Evolutionary conservation across 1,284 basidiomycete genomes (phyloP), one percentile per base, ranked within the genome.

Genomic region (Cryptococcus wingfieldii): DNA sequence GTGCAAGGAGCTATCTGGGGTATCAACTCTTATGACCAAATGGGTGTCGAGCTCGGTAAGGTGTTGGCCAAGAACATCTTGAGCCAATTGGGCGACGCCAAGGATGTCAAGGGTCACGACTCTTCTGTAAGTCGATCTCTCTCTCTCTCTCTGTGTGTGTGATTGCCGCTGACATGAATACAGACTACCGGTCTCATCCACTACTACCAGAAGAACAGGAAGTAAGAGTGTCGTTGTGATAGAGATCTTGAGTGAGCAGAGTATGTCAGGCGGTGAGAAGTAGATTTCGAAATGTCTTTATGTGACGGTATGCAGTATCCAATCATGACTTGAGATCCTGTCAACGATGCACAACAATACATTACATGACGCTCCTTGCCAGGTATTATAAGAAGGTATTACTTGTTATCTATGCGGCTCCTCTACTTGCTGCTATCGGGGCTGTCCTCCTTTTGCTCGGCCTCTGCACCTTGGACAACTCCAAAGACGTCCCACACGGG

Each of bases 1-100:
- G 88, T 90, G 0, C 96, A 98, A 77, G 95, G 95, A 71, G 88
- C 90, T 50, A 83, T 98, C 62, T 98, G 94, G 94, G 90, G 91
- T 47, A 96, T 98, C 82, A 98, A 98, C 83, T 95, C 91, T 10
- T 98, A 89, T 76, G 80, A 80, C 67, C 79, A 81, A 71, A 77
- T 77, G 75, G 93, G 93, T 75, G 91, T 95, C 60, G 93, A 96
- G 78, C 87, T 98, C 50, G 95, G 94, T 61, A 98, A 98, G 76
- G 89, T 94, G 1, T 83, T 98, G 45, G 93, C 95, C 8, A 97
- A 97, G 84, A 88, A 88, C 68, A 98, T 98, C 69, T 82, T 98
- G 51, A 83, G 86, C 5, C 90, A 96, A 76, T 85, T 98, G 38
- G 85, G 81, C 37, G 84, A 82, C 61, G 85, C 88, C n/a, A 84